Evolutionary conservation across 805 yeast genomes (phyloP).

Genomic region (Ogataea glucozyma): DNA sequence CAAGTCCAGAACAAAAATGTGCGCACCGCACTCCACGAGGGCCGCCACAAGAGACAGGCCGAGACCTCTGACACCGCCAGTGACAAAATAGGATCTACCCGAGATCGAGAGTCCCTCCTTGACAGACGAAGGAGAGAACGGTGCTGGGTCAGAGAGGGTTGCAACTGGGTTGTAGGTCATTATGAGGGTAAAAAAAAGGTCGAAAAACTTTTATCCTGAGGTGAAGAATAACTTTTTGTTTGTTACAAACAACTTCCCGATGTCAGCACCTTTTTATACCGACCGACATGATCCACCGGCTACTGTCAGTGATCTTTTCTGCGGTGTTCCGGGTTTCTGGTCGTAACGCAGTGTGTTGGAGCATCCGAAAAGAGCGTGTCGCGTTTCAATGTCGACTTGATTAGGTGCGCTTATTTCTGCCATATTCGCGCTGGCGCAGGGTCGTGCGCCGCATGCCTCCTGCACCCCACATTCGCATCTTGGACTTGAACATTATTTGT

Average conservation of each 20-base stretch:
- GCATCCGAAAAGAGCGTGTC: background rate
- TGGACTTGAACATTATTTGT: slow-evolving; percentile 1
- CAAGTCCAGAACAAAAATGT: slow-evolving; percentile 16
- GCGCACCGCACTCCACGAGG: slow-evolving; percentile 21
- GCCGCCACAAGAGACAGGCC: slow-evolving; percentile 16
- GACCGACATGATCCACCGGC: slow-evolving; percentile 6
- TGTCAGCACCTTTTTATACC: slow-evolving; percentile 4
- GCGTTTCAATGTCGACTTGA: background rate
- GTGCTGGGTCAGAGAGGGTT: slow-evolving; percentile 17
- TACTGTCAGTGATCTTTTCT: too few species aligned
- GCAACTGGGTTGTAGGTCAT: slow-evolving; percentile 18
- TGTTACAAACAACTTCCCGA: background rate
- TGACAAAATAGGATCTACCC: slow-evolving; percentile 19
- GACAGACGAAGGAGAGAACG: slow-evolving; percentile 19
- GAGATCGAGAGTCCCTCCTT: slow-evolving; percentile 14
- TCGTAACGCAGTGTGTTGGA: background rate
- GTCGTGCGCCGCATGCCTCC: slow-evolving; percentile 2
- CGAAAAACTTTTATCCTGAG: background rate
- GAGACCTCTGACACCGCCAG: slow-evolving; percentile 23
- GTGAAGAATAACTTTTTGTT: background rate
- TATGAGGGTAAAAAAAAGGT: background rate
- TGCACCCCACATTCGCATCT: slow-evolving; percentile 8
- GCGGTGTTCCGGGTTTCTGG: too few species aligned
- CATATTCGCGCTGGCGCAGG: background rate
- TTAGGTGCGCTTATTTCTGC: background rate